phyloP scores from a whole-genome alignment of 2,329 filamentous ascomycete genomes.

The Microsporum audouinii region DNA sequence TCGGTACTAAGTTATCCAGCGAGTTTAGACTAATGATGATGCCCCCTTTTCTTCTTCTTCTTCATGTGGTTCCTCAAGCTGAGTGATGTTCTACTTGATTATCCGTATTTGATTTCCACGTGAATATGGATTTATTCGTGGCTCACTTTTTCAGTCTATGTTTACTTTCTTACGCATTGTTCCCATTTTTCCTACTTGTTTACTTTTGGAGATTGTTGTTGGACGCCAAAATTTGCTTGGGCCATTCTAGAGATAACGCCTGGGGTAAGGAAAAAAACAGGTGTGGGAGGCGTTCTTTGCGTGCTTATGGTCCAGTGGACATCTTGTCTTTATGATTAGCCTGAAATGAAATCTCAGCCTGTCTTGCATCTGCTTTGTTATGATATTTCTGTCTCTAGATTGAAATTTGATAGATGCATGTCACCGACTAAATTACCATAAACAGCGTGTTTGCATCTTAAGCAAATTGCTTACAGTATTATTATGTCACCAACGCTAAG shows the following conservation, averaged over 20 bases:
- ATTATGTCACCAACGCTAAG: not conserved
- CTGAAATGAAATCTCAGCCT: not conserved
- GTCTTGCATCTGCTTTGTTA: not conserved
- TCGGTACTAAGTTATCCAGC: slow-evolving; percentile 16
- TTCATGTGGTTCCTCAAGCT: not conserved
- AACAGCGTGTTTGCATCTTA: not conserved
- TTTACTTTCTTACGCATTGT: not conserved
- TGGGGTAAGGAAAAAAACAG: slow-evolving; percentile 31
- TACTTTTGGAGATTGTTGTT: slow-evolving; percentile 17
- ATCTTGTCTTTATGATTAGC: not conserved
- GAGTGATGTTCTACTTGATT: slow-evolving; percentile 5
- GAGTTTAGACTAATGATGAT: slow-evolving; percentile 20
- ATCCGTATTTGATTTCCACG: slow-evolving; percentile 21
- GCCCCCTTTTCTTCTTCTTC: slow-evolving; percentile 19
- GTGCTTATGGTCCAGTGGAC: not conserved
- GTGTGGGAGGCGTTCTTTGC: slow-evolving; percentile 32
- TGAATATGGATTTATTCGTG: slow-evolving; percentile 34
- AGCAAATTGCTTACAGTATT: not conserved
- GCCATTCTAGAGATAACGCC: slow-evolving; percentile 32
- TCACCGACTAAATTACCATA: not conserved
- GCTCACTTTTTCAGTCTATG: slow-evolving; percentile 14
- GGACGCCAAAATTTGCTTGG: slow-evolving; percentile 13
- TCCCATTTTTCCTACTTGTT: not conserved
- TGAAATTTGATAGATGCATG: not conserved
- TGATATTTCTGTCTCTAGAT: not conserved